Conservation (phyloP, 2,329 filamentous ascomycete genomes). For the Pseudogymnoascus sp. region DNA sequence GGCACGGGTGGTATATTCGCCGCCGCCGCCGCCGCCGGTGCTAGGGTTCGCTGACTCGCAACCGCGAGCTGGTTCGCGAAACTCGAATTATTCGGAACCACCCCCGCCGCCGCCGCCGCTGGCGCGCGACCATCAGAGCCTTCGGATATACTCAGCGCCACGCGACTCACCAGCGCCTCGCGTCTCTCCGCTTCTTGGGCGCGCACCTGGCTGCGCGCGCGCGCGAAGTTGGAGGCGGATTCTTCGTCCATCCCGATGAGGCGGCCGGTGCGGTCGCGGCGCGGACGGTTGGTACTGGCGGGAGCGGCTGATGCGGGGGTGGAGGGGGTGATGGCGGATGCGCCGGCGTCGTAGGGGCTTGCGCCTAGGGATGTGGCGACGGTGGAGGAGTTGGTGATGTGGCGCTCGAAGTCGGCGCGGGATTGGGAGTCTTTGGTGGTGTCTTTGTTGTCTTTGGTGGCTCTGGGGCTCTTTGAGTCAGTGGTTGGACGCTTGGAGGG, state of each 20-base stretch:
- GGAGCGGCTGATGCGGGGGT: neutral
- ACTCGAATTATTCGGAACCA: neutral
- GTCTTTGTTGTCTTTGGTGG: no score
- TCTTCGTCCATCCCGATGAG: neutral
- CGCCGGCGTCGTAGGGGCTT: slow-evolving; percentile 21
- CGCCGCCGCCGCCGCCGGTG: neutral
- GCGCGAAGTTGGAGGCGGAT: neutral
- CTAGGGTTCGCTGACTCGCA: neutral
- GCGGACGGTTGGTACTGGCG: neutral
- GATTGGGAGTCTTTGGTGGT: neutral
- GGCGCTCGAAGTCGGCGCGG: slow-evolving; percentile 20
- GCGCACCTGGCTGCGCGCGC: neutral
- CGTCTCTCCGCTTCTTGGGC: neutral
- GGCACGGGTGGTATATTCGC: neutral
- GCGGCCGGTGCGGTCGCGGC: neutral
- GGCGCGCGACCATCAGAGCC: neutral
- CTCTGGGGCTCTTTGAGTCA: no score
- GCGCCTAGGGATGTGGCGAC: slow-evolving; percentile 20
- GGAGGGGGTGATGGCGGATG: neutral
- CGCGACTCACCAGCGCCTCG: neutral
- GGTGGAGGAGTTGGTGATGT: slow-evolving; percentile 20
- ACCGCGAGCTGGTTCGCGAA: neutral
- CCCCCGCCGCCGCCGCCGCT: no score
- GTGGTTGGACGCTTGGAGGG: neutral
- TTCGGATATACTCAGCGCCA: neutral